Percentiles rank a stretch among this genome's conserved stretches.
Evolutionary conservation across 2,329 filamentous ascomycete genomes (phyloP).

Genomic region (Cercospora sojina): DNA sequence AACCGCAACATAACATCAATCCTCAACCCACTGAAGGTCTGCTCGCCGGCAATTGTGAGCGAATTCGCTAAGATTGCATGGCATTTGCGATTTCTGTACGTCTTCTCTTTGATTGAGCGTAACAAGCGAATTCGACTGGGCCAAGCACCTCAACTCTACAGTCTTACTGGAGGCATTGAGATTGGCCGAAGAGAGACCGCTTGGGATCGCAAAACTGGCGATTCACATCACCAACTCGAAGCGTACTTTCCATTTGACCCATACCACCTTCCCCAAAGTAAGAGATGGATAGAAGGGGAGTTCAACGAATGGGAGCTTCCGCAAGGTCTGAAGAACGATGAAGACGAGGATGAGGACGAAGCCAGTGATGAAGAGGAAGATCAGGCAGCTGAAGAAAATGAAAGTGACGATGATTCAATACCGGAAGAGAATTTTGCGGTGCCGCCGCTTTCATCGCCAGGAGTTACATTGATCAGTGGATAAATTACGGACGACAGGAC

Average conservation of each 20-base stretch:
- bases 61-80: slow-evolving; percentile 88
- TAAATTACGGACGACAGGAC: slow-evolving; percentile 19
- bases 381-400: slow-evolving; percentile 41
- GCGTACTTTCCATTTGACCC: slow-evolving; percentile 98
- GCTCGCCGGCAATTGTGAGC: slow-evolving; percentile 82
- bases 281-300: slow-evolving; percentile 80
- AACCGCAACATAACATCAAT: slow-evolving; percentile 77
- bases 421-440: slow-evolving; percentile 26
- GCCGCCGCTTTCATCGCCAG: slow-evolving; percentile 17
- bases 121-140: slow-evolving; percentile 88
- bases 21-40: slow-evolving; percentile 93
- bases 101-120: slow-evolving; percentile 81
- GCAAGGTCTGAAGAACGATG: slow-evolving; percentile 59
- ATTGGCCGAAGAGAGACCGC: slow-evolving; percentile 57
- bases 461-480: slow-evolving; percentile 19
- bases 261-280: slow-evolving; percentile 84
- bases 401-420: slow-evolving; percentile 33
- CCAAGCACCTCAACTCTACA: slow-evolving; percentile 58
- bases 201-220: slow-evolving; percentile 58
- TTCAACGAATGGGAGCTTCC: slow-evolving; percentile 80
- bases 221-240: slow-evolving; percentile 81
- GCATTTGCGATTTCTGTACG: slow-evolving; percentile 83
- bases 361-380: slow-evolving; percentile 41
- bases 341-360: slow-evolving; percentile 53
- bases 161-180: slow-evolving; percentile 50